These are phyloP conservation scores for Anacardium occidentale DNA, from an alignment of 345 rosid genomes.

Conservation along the genomic window DNA sequence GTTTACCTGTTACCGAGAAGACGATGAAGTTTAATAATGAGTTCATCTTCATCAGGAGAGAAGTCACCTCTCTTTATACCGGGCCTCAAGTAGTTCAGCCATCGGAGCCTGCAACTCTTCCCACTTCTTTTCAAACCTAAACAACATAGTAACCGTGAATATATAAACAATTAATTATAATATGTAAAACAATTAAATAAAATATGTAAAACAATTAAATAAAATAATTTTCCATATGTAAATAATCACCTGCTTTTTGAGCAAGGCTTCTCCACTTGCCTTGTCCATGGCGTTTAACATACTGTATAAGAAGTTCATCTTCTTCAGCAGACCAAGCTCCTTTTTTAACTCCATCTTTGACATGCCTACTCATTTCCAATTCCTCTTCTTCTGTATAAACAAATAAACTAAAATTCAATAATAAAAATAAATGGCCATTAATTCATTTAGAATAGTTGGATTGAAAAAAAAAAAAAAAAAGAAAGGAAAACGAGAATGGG, in stretches of 20 bases:
- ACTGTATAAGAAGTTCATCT: slow-evolving; percentile 13
- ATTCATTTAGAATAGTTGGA: too few relatives aligned
- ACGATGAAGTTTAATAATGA: slow-evolving; percentile 23
- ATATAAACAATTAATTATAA: too few relatives aligned
- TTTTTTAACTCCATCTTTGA: not conserved
- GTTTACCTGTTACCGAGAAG: slow-evolving; percentile 23
- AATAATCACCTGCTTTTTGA: slow-evolving; percentile 12
- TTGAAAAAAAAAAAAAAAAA: too few relatives aligned
- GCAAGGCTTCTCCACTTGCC: slow-evolving; percentile 16
- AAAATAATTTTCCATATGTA: not conserved
- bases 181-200: too few relatives aligned
- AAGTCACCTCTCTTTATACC: slow-evolving; percentile 21
- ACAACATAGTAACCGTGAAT: not conserved
- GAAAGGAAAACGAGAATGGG: too few relatives aligned
- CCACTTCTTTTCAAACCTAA: slow-evolving; percentile 21
- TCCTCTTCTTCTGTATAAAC: not conserved
- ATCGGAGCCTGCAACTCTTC: slow-evolving; percentile 24
- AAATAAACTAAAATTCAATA: too few relatives aligned
- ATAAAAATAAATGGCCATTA: too few relatives aligned
- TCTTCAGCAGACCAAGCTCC: slow-evolving; percentile 20
- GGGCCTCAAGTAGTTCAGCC: slow-evolving; percentile 23
- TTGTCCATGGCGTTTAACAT: slow-evolving; percentile 12
- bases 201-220: not conserved
- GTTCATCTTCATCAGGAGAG: slow-evolving; percentile 23
- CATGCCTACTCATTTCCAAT: not conserved